A percentile compares a stretch with the other conserved stretches of the same genome.
These are phyloP conservation scores for Colletotrichum tropicale DNA, from an alignment of 2,329 filamentous ascomycete genomes.

Conservation along the genomic window DNA sequence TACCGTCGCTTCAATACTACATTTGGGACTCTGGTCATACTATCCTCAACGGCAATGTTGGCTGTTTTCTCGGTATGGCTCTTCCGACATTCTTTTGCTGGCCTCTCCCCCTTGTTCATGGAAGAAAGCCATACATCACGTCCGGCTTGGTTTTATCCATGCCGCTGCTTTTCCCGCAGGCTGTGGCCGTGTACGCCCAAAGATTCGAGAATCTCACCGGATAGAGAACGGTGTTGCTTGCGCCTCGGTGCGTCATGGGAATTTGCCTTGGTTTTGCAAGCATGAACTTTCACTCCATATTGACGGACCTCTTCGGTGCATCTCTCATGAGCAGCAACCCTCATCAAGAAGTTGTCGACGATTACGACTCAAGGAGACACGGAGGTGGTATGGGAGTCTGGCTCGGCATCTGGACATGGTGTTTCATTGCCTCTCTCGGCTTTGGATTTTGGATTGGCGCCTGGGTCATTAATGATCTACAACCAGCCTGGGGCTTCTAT, in stretches of 20 bases:
- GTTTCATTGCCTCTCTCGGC: slow-evolving; percentile 73
- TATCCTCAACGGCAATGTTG: slow-evolving; percentile 74
- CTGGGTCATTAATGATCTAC: slow-evolving; percentile 66
- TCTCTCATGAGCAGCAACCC: slow-evolving; percentile 75
- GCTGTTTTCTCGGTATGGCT: slow-evolving; percentile 73
- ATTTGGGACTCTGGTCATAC: slow-evolving; percentile 72
- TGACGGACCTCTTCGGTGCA: slow-evolving; percentile 78
- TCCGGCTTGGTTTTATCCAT: slow-evolving; percentile 71
- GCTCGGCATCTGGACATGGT: slow-evolving; percentile 81
- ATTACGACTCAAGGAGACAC: slow-evolving; percentile 72
- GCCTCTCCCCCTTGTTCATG: slow-evolving; percentile 77
- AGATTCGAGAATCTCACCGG: slow-evolving; percentile 59
- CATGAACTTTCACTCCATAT: slow-evolving; percentile 75
- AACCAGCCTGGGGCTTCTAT: slow-evolving; percentile 78
- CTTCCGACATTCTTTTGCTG: slow-evolving; percentile 73
- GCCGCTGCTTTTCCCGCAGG: slow-evolving; percentile 78
- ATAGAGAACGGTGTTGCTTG: slow-evolving; percentile 66
- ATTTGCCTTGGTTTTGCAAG: slow-evolving; percentile 75
- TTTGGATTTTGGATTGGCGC: slow-evolving; percentile 77
- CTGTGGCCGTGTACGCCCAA: slow-evolving; percentile 63
- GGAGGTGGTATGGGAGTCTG: slow-evolving; percentile 82
- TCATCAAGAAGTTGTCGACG: slow-evolving; percentile 72
- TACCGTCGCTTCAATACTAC: slow-evolving; percentile 80
- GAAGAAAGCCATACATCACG: slow-evolving; percentile 78
- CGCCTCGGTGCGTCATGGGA: slow-evolving; percentile 70